These are phyloP conservation scores for Vickermania ingenoplastis DNA, from an alignment of 208 protist species.

Conservation along the genomic window DNA sequence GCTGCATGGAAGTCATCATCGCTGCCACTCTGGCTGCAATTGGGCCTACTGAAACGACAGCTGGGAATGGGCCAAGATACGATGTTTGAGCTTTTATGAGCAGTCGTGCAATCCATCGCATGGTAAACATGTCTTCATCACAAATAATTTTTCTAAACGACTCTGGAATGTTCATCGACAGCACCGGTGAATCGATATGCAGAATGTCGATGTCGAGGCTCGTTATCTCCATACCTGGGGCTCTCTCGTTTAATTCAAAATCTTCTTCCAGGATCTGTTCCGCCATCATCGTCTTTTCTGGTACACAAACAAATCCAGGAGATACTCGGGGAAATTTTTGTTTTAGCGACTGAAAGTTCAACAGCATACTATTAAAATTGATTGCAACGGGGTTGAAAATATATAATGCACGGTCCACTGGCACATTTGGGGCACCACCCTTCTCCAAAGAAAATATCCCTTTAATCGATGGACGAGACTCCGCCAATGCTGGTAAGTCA, in stretches of 20 bases:
- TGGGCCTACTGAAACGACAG: slow-evolving; percentile 48
- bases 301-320: slow-evolving; percentile 48
- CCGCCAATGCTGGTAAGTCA: neutral
- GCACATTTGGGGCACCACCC: neutral
- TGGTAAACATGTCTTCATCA: slow-evolving; percentile 55
- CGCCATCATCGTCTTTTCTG: slow-evolving; percentile 62
- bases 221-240: slow-evolving; percentile 37
- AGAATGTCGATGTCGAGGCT: slow-evolving; percentile 78
- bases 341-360: slow-evolving; percentile 45
- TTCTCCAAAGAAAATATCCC: neutral
- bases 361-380: slow-evolving; percentile 22
- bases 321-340: slow-evolving; percentile 37
- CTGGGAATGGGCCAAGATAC: slow-evolving; percentile 41
- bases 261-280: slow-evolving; percentile 65
- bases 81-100: slow-evolving; percentile 81
- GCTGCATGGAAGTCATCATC: slow-evolving; percentile 57
- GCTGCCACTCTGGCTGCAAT: slow-evolving; percentile 49
- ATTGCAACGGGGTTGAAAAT: neutral
- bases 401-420: neutral
- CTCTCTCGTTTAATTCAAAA: slow-evolving; percentile 46
- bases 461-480: neutral
- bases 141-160: slow-evolving; percentile 64
- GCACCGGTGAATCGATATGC: slow-evolving; percentile 53
- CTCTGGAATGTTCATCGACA: slow-evolving; percentile 60
- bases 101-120: slow-evolving; percentile 61